These are phyloP conservation scores for Aspergillus niger DNA, from an alignment of 2,329 filamentous ascomycete genomes.

Conservation along the genomic window DNA sequence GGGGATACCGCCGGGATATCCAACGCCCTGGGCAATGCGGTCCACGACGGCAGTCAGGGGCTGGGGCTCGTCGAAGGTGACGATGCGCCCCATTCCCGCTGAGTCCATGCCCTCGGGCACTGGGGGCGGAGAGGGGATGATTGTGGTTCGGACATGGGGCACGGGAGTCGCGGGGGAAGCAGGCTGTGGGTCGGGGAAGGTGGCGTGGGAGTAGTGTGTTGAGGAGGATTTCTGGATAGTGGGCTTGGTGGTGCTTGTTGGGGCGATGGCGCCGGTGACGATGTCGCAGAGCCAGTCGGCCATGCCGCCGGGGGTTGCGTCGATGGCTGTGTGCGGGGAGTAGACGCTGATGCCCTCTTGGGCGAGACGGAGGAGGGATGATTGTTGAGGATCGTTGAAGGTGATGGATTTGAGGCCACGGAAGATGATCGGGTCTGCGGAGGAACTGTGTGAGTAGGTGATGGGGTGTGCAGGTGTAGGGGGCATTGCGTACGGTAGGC, in stretches of 20 bases:
- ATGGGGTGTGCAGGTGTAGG: background rate
- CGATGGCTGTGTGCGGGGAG: conserved; percentile 91
- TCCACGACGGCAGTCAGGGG: conserved; percentile 61
- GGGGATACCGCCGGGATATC: conserved; percentile 66
- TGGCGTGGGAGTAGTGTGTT: conserved; percentile 42
- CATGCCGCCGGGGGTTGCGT: conserved; percentile 80
- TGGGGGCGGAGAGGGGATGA: conserved; percentile 50
- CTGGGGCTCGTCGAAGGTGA: conserved; percentile 57
- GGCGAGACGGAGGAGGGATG: conserved; percentile 76
- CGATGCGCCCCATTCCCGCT: conserved; percentile 64
- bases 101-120: conserved; percentile 45
- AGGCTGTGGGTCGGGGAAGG: conserved; percentile 38
- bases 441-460: background rate
- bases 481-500: conserved; percentile 71
- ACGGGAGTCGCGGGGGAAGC: conserved; percentile 35
- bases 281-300: conserved; percentile 94
- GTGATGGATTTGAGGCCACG: conserved; percentile 86
- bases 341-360: conserved; percentile 92
- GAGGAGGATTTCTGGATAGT: conserved; percentile 26
- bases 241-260: conserved; percentile 7
- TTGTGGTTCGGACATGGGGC: conserved; percentile 56
- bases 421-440: conserved; percentile 91
- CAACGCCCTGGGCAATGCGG: conserved; percentile 63
- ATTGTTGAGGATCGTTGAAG: conserved; percentile 80
- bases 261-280: conserved; percentile 58